Evolutionary conservation across 176 grass and related monocot species (phyloP).

Genomic region (Aegilops sharonensis): DNA sequence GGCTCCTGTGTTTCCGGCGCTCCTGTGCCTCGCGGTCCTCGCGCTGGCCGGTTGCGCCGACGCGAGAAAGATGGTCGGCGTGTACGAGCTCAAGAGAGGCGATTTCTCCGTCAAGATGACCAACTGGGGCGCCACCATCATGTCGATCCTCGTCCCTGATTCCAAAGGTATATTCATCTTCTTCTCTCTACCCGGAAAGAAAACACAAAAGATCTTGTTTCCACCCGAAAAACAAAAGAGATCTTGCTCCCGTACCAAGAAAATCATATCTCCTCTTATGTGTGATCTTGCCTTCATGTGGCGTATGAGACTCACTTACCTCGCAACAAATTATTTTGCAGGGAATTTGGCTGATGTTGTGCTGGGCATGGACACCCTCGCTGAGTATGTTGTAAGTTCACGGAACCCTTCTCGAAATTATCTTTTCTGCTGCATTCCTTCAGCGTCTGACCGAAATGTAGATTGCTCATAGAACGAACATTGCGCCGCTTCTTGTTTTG

Average conservation of each 20-base stretch:
- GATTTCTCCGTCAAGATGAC: constrained; percentile 79
- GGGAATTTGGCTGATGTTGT: constrained; percentile 80
- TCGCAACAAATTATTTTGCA: background rate
- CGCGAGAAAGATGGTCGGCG: constrained; percentile 49
- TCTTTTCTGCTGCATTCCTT: background rate
- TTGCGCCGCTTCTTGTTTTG: background rate
- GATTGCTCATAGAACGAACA: background rate
- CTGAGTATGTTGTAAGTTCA: constrained; percentile 71
- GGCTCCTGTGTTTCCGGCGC: constrained; percentile 16
- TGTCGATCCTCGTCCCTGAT: constrained; percentile 68
- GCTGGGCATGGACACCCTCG: constrained; percentile 72
- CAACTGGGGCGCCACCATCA: constrained; percentile 71
- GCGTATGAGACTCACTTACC: background rate
- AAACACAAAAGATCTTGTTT: background rate
- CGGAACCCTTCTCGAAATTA: background rate
- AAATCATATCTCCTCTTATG: background rate
- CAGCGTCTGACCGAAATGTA: background rate
- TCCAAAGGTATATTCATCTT: constrained; percentile 46
- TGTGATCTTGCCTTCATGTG: background rate
- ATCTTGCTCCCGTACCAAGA: background rate
- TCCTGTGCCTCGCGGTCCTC: constrained; percentile 34
- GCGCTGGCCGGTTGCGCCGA: constrained; percentile 18
- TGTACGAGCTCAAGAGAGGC: constrained; percentile 63
- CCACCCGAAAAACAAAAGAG: background rate
- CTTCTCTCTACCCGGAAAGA: background rate